phyloP scores from a whole-genome alignment of 805 yeast genomes.

The Scheffersomyces coipomensis region DNA sequence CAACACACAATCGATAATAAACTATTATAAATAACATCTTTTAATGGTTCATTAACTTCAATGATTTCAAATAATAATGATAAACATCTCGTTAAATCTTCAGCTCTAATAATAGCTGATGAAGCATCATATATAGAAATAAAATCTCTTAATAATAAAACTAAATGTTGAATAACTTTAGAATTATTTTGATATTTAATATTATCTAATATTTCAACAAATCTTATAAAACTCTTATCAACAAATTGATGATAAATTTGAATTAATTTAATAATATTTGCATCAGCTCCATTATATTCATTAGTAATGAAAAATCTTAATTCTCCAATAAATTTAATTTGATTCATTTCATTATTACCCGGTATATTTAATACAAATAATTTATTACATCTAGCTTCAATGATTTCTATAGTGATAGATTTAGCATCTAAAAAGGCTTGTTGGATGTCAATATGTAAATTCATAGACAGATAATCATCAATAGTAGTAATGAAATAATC shows the following conservation, averaged over 20 bases:
- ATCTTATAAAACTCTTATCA: not conserved
- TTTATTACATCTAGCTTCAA: not conserved
- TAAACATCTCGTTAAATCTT: constrained; percentile 4
- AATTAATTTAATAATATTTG: constrained; percentile 5
- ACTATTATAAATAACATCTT: constrained; percentile 4
- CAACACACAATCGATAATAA: constrained; percentile 8
- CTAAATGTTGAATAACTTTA: not conserved
- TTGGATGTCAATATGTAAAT: not conserved
- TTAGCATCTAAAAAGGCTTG: not conserved
- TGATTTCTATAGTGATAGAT: not conserved
- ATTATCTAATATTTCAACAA: constrained; percentile 1
- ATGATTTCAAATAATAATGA: constrained; percentile 1
- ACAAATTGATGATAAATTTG: not conserved
- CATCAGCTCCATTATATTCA: constrained; percentile 11
- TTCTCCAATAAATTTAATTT: constrained; percentile 4
- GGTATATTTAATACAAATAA: too few relatives aligned
- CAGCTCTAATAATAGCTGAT: constrained; percentile 1
- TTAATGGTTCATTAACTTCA: constrained; percentile 2
- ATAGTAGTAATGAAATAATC: not conserved
- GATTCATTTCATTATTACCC: not conserved
- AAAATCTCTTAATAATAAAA: not conserved
- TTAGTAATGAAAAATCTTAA: constrained; percentile 12
- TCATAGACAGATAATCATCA: not conserved
- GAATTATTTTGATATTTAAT: not conserved
- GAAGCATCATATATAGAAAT: constrained; percentile 11